Evolutionary conservation across 768 basidiomycete species (phyloP).

Genomic region (Imleria badia): DNA sequence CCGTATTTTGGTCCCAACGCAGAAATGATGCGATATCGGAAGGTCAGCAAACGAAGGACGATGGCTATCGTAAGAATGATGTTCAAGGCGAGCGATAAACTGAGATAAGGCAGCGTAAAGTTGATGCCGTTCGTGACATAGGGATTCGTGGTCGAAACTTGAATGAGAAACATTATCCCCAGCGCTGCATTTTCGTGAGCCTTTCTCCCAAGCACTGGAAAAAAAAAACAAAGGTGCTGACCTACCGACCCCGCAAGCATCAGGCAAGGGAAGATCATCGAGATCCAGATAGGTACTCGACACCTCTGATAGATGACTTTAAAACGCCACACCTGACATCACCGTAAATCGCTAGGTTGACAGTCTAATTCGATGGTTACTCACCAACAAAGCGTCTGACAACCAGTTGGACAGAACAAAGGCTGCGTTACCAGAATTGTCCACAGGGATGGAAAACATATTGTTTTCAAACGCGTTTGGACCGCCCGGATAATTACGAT

Average conservation of each 20-base stretch:
- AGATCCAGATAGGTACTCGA: slow-evolving; percentile 5
- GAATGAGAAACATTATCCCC: slow-evolving; percentile 10
- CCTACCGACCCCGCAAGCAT: slow-evolving; percentile 8
- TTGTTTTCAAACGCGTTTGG: slow-evolving; percentile 25
- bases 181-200: slow-evolving; percentile 2
- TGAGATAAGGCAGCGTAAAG: slow-evolving; percentile 25
- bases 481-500: slow-evolving; percentile 33
- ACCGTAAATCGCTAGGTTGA: neutral
- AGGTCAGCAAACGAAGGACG: slow-evolving; percentile 25
- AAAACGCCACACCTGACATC: slow-evolving; percentile 15
- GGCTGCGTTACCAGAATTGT: slow-evolving; percentile 7
- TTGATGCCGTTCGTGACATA: slow-evolving; percentile 10
- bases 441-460: slow-evolving; percentile 22
- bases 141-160: slow-evolving; percentile 12
- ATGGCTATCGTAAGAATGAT: slow-evolving; percentile 34
- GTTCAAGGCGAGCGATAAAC: slow-evolving; percentile 32
- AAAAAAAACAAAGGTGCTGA: neutral
- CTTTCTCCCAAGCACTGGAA: no score
- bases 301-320: slow-evolving; percentile 17
- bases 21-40: slow-evolving; percentile 11
- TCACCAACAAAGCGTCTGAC: slow-evolving; percentile 21
- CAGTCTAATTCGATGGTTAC: neutral
- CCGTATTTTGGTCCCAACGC: slow-evolving; percentile 25
- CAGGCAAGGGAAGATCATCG: slow-evolving; percentile 10
- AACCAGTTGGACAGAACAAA: slow-evolving; percentile 16